A percentile compares a stretch with the other conserved stretches of the same genome.
Conservation (phyloP, 2,329 filamentous ascomycete species). For the Paraphoma chrysanthemicola region DNA sequence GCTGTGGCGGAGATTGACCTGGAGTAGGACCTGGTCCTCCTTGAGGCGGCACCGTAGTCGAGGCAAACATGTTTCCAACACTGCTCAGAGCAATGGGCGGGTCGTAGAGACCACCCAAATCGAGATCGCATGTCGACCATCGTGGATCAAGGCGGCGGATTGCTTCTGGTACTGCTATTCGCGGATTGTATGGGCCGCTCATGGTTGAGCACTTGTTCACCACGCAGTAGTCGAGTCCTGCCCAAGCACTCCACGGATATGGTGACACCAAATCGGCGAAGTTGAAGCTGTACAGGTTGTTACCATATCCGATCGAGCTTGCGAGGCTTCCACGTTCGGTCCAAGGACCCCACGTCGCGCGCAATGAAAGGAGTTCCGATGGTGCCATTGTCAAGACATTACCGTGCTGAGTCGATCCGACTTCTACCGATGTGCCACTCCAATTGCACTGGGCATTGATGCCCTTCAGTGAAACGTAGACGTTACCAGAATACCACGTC, state of each 20-base stretch:
- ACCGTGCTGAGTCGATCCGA: slow-evolving; percentile 16
- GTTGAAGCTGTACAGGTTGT: slow-evolving; percentile 21
- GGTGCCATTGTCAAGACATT: slow-evolving; percentile 23
- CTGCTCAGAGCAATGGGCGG: slow-evolving; percentile 16
- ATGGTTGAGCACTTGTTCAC: slow-evolving; percentile 12
- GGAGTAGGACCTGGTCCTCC: slow-evolving; percentile 6
- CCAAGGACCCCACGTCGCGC: slow-evolving; percentile 7
- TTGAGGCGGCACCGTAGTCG: slow-evolving; percentile 9
- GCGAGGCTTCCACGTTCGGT: slow-evolving; percentile 6
- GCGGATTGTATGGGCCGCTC: slow-evolving; percentile 17
- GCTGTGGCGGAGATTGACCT: slow-evolving; percentile 28
- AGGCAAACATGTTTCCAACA: slow-evolving; percentile 21
- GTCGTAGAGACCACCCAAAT: slow-evolving; percentile 20
- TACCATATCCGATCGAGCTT: background rate
- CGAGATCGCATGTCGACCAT: slow-evolving; percentile 24
- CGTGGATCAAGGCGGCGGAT: slow-evolving; percentile 19
- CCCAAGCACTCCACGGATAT: slow-evolving; percentile 21
- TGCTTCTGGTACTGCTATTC: slow-evolving; percentile 21
- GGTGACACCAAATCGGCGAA: slow-evolving; percentile 15
- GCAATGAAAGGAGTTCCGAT: slow-evolving; percentile 19
- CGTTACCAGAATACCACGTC: slow-evolving; percentile 24
- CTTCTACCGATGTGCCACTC: slow-evolving; percentile 15
- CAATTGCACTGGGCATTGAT: slow-evolving; percentile 19
- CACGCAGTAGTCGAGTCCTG: slow-evolving; percentile 13
- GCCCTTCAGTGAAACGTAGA: slow-evolving; percentile 24